Base-by-base conservation (phyloP, 495 filamentous ascomycete species). In the Neurospora sp. region DNA sequence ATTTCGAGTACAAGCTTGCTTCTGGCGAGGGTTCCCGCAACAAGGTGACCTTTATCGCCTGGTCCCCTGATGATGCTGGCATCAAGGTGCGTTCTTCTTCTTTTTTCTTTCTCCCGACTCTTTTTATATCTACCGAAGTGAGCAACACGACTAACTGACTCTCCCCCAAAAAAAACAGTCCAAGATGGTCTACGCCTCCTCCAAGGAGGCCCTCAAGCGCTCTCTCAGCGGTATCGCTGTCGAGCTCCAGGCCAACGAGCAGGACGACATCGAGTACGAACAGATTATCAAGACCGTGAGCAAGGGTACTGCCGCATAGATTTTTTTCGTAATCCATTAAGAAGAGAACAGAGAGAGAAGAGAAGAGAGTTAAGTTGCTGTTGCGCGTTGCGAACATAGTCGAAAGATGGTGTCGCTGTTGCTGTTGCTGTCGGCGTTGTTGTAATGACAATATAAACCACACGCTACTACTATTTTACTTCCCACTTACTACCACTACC, bases 161-260 rank as follows among this genome's bases (percentile, higher is more conserved):
- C 42, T 1, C 3, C 42, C 0, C 11, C 20, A 16, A 27, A 66
- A 6, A 37, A 20, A 66, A 74, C 76, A 95, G 93, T 85, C 90
- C 80, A 93, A 93, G 84, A 98, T 98, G 96, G 88, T 97, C 77
- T 98, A 98, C 90, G 93, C 95, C 80, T 93, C 93, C 71, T 98
- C 95, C 80, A 96, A 96, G 83, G 94, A 97, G 78, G 89, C 89
- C 73, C 87, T 99, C 77, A 97, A 96, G 87, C 92, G 91, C 81
- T 85, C 96, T 38, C 89, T 99, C 72, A 92, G 89, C 82, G 93
- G 93, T 40, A 83, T 98, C 75, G 88, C 88, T 72, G 84, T 85
- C 78, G 95, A 96, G 79, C 88, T 97, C 78, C 96, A 99, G 86
- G 96, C 94, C 84, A 97, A 97, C 83, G 93, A 97, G 82, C 87